phyloP scores from a whole-genome alignment of 1,284 basidiomycete species.

The Papiliotrema laurentii region DNA sequence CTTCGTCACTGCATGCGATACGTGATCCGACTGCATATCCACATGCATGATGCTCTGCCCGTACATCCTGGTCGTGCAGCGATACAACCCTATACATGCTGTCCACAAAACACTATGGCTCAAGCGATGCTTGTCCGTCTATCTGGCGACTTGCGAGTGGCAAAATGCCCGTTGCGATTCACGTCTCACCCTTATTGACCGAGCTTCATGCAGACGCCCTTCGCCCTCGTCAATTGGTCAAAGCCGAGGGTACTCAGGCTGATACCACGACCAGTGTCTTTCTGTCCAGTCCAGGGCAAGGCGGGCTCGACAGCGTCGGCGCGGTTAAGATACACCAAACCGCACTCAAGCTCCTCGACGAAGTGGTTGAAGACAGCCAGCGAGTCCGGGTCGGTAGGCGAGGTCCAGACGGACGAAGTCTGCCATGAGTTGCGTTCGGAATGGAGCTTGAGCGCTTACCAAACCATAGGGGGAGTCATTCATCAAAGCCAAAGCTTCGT shows the following conservation, averaged over 20 bases:
- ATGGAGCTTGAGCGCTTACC: constrained; percentile 12
- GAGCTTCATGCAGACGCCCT: constrained; percentile 14
- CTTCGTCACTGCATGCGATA: too few relatives aligned
- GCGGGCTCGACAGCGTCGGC: constrained; percentile 88
- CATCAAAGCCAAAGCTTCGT: constrained; percentile 82
- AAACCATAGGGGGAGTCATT: constrained; percentile 95
- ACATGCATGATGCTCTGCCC: too few relatives aligned
- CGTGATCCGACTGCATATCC: too few relatives aligned
- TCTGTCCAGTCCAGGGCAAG: constrained; percentile 88
- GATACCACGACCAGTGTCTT: constrained; percentile 84
- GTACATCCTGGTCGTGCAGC: too few relatives aligned
- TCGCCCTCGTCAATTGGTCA: constrained; percentile 43
- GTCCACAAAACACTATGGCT: too few relatives aligned
- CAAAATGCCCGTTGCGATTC: too few relatives aligned
- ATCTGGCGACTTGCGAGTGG: too few relatives aligned
- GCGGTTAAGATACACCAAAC: constrained; percentile 89
- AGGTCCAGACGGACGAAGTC: constrained; percentile 90
- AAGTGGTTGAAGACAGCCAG: constrained; percentile 62
- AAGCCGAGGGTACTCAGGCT: constrained; percentile 72
- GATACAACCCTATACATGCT: too few relatives aligned
- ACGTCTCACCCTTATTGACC: neutral
- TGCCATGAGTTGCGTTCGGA: constrained; percentile 4
- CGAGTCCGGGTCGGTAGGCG: constrained; percentile 58
- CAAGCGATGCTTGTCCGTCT: too few relatives aligned
- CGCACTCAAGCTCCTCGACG: constrained; percentile 68